Conservation (phyloP, 192 early-diverging fungal genomes). For the Allomyces arbusculus region DNA sequence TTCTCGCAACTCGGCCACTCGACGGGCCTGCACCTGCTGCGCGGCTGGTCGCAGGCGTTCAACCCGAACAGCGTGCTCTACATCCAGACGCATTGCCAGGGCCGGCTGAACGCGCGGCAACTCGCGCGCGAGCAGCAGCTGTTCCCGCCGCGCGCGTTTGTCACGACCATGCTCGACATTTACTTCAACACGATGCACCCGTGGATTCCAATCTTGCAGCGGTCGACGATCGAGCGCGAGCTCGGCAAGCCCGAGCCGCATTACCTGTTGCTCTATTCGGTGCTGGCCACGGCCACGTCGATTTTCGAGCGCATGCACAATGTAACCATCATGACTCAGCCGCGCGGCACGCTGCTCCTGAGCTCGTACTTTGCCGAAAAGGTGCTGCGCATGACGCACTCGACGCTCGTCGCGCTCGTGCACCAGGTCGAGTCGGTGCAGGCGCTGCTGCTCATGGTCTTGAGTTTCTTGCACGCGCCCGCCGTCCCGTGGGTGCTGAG, state of each 20-base stretch:
- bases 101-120: background rate
- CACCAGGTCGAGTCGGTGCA: background rate
- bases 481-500: background rate
- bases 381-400: background rate
- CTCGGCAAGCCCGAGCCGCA: background rate
- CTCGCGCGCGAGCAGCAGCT: background rate
- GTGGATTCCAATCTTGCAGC: background rate
- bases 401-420: background rate
- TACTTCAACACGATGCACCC: background rate
- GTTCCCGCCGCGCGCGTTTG: background rate
- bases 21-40: background rate
- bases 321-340: background rate
- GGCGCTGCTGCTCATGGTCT: background rate
- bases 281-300: background rate
- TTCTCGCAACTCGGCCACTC: background rate
- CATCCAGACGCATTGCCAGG: background rate
- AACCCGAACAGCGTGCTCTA: background rate
- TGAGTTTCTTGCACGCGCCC: background rate
- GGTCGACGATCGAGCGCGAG: background rate
- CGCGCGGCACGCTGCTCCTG: background rate
- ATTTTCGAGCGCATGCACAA: background rate
- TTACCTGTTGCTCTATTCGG: background rate
- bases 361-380: background rate
- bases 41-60: background rate
- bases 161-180: background rate